These are phyloP conservation scores for Adansonia grandidieri DNA, from an alignment of 441 rosid species.

Conservation along the genomic window DNA sequence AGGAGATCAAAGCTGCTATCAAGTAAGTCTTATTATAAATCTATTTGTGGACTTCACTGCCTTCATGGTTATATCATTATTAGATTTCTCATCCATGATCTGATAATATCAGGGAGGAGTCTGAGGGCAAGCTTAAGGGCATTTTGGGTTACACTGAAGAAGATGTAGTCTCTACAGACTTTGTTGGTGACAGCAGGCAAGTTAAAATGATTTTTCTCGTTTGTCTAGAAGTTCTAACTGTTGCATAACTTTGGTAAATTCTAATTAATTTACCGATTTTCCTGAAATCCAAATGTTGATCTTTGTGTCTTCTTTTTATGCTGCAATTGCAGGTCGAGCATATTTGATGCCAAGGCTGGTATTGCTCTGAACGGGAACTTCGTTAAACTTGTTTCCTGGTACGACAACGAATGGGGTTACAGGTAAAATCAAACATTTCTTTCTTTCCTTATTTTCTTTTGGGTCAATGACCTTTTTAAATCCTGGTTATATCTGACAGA, in stretches of 20 bases:
- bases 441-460: not conserved
- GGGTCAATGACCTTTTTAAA: not conserved
- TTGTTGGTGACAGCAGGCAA: conserved; percentile 74
- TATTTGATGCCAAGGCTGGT: conserved; percentile 89
- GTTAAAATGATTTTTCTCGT: not conserved
- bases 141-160: conserved; percentile 75
- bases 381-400: conserved; percentile 78
- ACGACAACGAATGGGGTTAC: conserved; percentile 95
- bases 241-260: not conserved
- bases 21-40: conserved; percentile 31
- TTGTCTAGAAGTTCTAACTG: not conserved
- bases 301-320: not conserved
- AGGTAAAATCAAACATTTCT: conserved; percentile 56
- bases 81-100: not conserved
- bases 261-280: not conserved
- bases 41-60: not conserved
- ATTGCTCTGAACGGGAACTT: conserved; percentile 66
- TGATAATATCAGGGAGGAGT: conserved; percentile 55
- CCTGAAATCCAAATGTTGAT: not conserved
- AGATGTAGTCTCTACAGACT: conserved; percentile 79
- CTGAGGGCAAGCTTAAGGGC: conserved; percentile 71
- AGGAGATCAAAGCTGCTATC: conserved; percentile 62
- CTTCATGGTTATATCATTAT: not conserved
- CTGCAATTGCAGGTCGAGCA: conserved; percentile 58
- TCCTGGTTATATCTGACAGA: not conserved